Percentiles rank a stretch among this genome's conserved stretches.
These are phyloP conservation scores for Penicillium sp. DNA, from an alignment of 2,329 filamentous ascomycete species.

Conservation along the genomic window DNA sequence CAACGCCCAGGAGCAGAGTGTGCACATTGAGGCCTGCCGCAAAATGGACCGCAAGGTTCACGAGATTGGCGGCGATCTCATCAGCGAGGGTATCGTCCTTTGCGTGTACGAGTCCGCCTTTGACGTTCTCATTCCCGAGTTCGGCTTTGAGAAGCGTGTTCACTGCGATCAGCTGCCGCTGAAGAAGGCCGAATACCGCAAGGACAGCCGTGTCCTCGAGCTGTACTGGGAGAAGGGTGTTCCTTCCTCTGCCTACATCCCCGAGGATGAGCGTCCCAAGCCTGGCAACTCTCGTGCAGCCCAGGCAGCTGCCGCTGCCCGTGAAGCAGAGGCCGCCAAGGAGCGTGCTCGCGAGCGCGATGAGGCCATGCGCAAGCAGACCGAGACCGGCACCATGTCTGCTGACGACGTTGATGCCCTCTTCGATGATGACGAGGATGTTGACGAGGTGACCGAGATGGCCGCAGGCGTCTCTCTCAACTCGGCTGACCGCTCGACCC, in stretches of 20 bases:
- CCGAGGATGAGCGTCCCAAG: constrained; percentile 94
- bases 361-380: constrained; percentile 88
- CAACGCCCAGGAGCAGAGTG: constrained; percentile 96
- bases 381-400: constrained; percentile 91
- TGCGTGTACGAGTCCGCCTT: constrained; percentile 99
- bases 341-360: constrained; percentile 82
- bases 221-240: constrained; percentile 99
- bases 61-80: constrained; percentile 84
- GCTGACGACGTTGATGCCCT: constrained; percentile 93
- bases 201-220: constrained; percentile 91
- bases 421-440: constrained; percentile 89
- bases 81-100: constrained; percentile 92
- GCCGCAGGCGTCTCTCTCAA: constrained; percentile 87
- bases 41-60: constrained; percentile 91
- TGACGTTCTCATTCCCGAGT: constrained; percentile 96
- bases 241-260: constrained; percentile 91
- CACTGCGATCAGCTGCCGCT: constrained; percentile 97
- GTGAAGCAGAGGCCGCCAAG: constrained; percentile 79
- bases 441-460: constrained; percentile 84
- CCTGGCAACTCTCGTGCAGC: constrained; percentile 72
- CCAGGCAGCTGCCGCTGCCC: constrained; percentile 73
- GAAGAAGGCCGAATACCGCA: constrained; percentile 98
- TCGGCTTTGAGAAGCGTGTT: constrained; percentile 98
- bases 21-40: constrained; percentile 96
- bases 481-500: constrained; percentile 76